Evolutionary conservation across 2,329 filamentous ascomycete genomes (phyloP).

Genomic region (Aspergillus calidoustus): DNA sequence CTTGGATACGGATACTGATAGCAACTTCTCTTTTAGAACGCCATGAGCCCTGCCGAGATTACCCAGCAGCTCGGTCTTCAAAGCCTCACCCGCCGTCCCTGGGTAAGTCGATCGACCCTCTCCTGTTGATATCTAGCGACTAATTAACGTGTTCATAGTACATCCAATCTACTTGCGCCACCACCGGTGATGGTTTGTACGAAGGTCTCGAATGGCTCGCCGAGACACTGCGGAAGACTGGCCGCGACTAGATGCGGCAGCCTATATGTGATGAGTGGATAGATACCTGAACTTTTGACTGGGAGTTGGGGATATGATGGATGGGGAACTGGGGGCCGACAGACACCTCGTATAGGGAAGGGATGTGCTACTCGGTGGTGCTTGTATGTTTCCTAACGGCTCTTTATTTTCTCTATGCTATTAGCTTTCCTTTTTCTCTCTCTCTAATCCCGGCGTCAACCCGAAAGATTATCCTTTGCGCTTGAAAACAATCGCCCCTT

Average conservation of each 20-base stretch:
- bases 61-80: constrained; percentile 99
- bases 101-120: constrained; percentile 72
- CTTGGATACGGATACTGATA: constrained; percentile 34
- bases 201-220: constrained; percentile 96
- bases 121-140: neutral
- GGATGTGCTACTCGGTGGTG: constrained; percentile 38
- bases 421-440: constrained; percentile 46
- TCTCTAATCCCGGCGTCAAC: constrained; percentile 40
- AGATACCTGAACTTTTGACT: constrained; percentile 41
- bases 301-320: constrained; percentile 42
- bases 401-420: constrained; percentile 46
- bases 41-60: constrained; percentile 99
- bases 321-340: constrained; percentile 38
- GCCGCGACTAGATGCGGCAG: constrained; percentile 51
- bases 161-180: constrained; percentile 99
- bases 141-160: constrained; percentile 61
- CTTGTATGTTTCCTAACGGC: constrained; percentile 43
- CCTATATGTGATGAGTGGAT: constrained; percentile 33
- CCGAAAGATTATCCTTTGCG: constrained; percentile 31
- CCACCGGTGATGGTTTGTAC: constrained; percentile 98
- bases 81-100: constrained; percentile 96
- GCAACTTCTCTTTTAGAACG: constrained; percentile 67
- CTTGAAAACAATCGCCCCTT: constrained; percentile 32
- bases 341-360: constrained; percentile 36
- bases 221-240: constrained; percentile 76